Evolutionary conservation across 176 grass and related monocot genomes (phyloP).

Genomic region (Tillandsia leiboldiana): DNA sequence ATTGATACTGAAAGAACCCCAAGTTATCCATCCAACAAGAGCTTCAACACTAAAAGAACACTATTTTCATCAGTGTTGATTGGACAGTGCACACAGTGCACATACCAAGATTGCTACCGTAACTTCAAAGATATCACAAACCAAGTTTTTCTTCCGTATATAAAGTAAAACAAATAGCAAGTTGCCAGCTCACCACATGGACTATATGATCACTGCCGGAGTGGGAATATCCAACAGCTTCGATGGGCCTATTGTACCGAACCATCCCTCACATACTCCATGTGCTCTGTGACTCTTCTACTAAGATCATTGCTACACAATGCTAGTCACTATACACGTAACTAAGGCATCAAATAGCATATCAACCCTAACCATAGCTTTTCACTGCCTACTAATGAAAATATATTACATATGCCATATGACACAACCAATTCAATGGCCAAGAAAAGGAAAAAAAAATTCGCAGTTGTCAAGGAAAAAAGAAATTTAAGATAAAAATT

Average conservation of each 20-base stretch:
- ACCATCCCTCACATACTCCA: no score
- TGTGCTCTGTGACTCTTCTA: no score
- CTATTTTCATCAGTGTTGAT: neutral
- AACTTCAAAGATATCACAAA: no score
- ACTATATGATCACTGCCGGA: no score
- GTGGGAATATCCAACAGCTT: no score
- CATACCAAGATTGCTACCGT: neutral
- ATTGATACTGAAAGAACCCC: neutral
- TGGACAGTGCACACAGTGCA: neutral
- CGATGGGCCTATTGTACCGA: no score
- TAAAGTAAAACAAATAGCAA: no score
- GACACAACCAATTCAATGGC: slow-evolving; percentile 1
- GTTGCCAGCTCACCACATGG: no score
- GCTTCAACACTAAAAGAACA: neutral
- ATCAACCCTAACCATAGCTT: neutral
- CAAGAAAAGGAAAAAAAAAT: neutral
- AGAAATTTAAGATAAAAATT: neutral
- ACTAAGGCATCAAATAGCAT: neutral
- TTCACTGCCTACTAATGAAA: neutral
- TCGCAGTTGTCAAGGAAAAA: neutral
- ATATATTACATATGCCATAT: slow-evolving; percentile 11
- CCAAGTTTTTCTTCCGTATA: no score
- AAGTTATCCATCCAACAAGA: neutral
- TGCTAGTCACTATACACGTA: neutral
- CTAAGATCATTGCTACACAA: neutral